These are phyloP conservation scores for Talaromyces piceae DNA, from an alignment of 2,329 filamentous ascomycete genomes.

Conservation along the genomic window DNA sequence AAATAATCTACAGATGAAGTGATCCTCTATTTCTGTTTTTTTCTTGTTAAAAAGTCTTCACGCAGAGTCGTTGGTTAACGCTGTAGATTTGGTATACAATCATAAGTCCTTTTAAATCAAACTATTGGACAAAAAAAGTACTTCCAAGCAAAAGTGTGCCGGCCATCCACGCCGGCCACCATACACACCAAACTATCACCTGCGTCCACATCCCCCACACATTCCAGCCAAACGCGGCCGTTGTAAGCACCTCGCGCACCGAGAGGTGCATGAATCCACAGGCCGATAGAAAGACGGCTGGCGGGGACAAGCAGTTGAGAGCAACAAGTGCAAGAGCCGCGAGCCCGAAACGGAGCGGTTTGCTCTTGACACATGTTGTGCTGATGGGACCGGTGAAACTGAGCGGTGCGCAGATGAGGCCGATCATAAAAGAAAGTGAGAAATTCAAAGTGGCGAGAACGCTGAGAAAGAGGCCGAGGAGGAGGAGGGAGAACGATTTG, in stretches of 20 bases:
- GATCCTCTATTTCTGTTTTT: too few relatives aligned
- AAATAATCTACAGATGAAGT: too few relatives aligned
- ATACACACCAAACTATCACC: slow-evolving; percentile 86
- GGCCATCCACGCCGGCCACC: slow-evolving; percentile 87
- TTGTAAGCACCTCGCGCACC: slow-evolving; percentile 55
- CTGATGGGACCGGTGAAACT: slow-evolving; percentile 53
- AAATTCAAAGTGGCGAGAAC: slow-evolving; percentile 95
- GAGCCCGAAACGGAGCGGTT: not conserved
- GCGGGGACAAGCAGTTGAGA: slow-evolving; percentile 56
- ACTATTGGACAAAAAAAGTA: slow-evolving; percentile 21
- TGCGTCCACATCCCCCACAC: slow-evolving; percentile 85
- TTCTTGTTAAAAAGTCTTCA: too few relatives aligned
- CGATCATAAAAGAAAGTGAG: slow-evolving; percentile 77
- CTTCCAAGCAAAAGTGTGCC: slow-evolving; percentile 36
- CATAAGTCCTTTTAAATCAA: too few relatives aligned
- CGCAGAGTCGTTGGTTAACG: too few relatives aligned
- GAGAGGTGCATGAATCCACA: slow-evolving; percentile 41
- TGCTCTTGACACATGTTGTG: slow-evolving; percentile 5
- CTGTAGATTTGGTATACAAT: too few relatives aligned
- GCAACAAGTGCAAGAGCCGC: slow-evolving; percentile 38
- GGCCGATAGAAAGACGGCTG: slow-evolving; percentile 45
- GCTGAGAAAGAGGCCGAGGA: slow-evolving; percentile 85
- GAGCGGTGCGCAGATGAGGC: slow-evolving; percentile 68
- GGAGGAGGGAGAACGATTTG: slow-evolving; percentile 85
- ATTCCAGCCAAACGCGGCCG: slow-evolving; percentile 80